Conservation (phyloP, 768 basidiomycete genomes). For the Pluteus cervinus region DNA sequence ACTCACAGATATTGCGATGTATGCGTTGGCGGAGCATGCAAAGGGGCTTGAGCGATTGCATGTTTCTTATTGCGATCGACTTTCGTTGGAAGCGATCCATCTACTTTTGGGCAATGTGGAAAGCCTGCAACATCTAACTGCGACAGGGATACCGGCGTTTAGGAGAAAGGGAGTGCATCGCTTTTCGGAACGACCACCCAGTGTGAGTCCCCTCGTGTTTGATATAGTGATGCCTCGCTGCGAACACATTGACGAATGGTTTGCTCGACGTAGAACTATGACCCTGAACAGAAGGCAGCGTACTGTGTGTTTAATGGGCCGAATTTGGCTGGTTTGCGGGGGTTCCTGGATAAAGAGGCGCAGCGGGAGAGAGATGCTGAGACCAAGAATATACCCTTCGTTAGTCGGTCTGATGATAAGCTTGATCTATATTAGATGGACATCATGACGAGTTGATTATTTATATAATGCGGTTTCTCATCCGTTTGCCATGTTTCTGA, state of each 20-base stretch:
- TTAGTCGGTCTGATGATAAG: slow-evolving; percentile 57
- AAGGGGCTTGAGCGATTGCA: slow-evolving; percentile 72
- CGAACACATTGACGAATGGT: too few relatives aligned
- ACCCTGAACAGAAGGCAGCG: slow-evolving; percentile 57
- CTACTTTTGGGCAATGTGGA: slow-evolving; percentile 54
- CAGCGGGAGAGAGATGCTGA: slow-evolving; percentile 53
- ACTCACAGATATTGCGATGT: slow-evolving; percentile 79
- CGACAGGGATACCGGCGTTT: slow-evolving; percentile 76
- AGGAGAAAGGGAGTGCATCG: slow-evolving; percentile 61
- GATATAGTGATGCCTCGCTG: too few relatives aligned
- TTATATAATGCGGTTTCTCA: too few relatives aligned
- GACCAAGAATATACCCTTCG: slow-evolving; percentile 51
- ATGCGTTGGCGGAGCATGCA: slow-evolving; percentile 70
- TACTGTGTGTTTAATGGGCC: slow-evolving; percentile 78
- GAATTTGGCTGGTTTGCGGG: slow-evolving; percentile 55
- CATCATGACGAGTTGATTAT: too few relatives aligned
- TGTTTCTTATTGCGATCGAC: slow-evolving; percentile 78
- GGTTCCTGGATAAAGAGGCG: slow-evolving; percentile 70
- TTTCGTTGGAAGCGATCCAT: slow-evolving; percentile 74
- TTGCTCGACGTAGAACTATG: slow-evolving; percentile 47
- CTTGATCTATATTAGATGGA: slow-evolving; percentile 61
- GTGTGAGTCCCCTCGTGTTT: too few relatives aligned
- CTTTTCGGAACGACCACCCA: slow-evolving; percentile 72
- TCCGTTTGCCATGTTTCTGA: too few relatives aligned
- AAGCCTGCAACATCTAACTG: slow-evolving; percentile 66